Evolutionary conservation across 345 rosid genomes (phyloP), one percentile per base, ranked within the genome.

Genomic region (Eucalyptus sideroxylon): DNA sequence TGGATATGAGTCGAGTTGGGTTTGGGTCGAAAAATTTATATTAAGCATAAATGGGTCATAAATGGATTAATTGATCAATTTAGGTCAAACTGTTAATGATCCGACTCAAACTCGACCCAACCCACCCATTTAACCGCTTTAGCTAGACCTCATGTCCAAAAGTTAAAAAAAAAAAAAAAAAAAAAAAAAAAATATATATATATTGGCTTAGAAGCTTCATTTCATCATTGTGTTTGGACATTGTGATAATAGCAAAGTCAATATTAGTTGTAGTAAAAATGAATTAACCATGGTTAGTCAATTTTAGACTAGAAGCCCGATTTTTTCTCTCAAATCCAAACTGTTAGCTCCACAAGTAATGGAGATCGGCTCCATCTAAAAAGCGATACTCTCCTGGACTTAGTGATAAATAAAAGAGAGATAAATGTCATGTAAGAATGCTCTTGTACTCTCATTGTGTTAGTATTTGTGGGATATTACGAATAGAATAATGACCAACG

Each of bases 191-290:
- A n/a, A 42, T 42, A 40, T 4, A 40, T 40, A 40, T 40, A 37
- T 37, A n/a, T n/a, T n/a, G n/a, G n/a, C n/a, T n/a, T 34, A 34
- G 12, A 56, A 23, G 27, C 27, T 56, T 56, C 27, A 9, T 56
- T 56, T 56, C 30, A 24, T 24, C 1, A 0, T 24, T 1, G 1
- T 27, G 44, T 69, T 3, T 69, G 3, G 23, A 69, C 0, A 34
- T 3, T 1, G 2, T 1, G 1, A 19, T 9, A 34, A 69, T 34
- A 72, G 2, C 3, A 0, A 72, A 34, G 44, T 17, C 44, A 72
- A 17, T 6, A 34, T 10, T 72, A 37, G 6, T 72, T 2, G 1
- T 6, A 14, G 8, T 16, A 72, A 72, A 69, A 69, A 5, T 2
- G 7, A 69, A 69, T 17, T 69, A 10, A 17, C 44, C 24, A 16